These are phyloP conservation scores for Iodosphaeria phyllophila DNA, from an alignment of 2,329 filamentous ascomycete species.

Conservation along the genomic window DNA sequence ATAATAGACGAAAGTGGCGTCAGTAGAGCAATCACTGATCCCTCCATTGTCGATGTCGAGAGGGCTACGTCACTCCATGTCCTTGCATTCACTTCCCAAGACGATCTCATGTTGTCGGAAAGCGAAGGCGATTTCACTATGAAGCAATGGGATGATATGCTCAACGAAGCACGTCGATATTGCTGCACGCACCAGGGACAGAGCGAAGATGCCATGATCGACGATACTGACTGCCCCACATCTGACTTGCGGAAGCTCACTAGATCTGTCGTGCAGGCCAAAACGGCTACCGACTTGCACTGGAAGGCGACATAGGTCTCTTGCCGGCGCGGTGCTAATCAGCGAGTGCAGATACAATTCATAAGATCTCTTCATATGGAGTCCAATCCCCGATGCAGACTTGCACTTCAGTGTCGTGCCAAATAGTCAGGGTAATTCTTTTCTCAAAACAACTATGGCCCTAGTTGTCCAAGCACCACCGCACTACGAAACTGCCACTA, in stretches of 20 bases:
- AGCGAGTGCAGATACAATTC: no score
- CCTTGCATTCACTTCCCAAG: conserved; percentile 60
- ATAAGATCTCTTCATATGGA: no score
- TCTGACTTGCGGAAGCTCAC: conserved; percentile 39
- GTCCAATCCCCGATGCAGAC: no score
- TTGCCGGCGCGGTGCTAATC: no score
- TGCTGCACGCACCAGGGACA: conserved; percentile 36
- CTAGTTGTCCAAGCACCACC: no score
- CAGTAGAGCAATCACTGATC: conserved; percentile 33
- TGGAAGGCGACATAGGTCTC: no score
- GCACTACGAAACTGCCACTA: no score
- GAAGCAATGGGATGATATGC: conserved; percentile 55
- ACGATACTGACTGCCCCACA: conserved; percentile 24
- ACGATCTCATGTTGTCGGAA: conserved; percentile 58
- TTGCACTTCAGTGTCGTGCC: no score
- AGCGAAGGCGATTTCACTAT: conserved; percentile 66
- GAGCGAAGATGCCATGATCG: conserved; percentile 22
- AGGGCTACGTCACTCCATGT: conserved; percentile 57
- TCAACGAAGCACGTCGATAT: conserved; percentile 41
- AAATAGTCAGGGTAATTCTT: no score
- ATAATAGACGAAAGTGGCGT: conserved; percentile 24
- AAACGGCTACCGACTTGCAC: conserved; percentile 20
- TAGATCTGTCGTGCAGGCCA: conserved; percentile 37
- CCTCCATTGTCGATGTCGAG: conserved; percentile 41
- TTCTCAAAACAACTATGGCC: no score